Evolutionary conservation across 1,284 basidiomycete genomes (phyloP).

Genomic region (Grifola frondosa): DNA sequence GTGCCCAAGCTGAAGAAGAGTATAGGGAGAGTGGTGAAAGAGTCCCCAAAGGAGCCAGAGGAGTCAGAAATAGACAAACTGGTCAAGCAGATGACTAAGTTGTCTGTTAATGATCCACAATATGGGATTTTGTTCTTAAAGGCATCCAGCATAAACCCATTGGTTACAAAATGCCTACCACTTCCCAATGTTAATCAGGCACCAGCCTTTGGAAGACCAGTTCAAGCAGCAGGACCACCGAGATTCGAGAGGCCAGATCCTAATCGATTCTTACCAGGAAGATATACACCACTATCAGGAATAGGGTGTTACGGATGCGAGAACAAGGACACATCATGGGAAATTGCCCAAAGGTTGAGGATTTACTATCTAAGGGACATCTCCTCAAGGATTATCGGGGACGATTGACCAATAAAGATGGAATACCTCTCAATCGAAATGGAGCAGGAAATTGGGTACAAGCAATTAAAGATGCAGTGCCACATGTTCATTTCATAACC

Average conservation of each 20-base stretch:
- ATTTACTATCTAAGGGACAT: neutral
- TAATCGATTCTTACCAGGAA: neutral
- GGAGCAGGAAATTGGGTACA: slow-evolving; percentile 1
- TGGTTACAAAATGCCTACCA: neutral
- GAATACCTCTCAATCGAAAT: neutral
- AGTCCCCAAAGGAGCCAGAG: neutral
- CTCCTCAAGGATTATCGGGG: slow-evolving; percentile 1
- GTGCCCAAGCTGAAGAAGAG: neutral
- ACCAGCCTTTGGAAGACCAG: neutral
- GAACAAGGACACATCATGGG: slow-evolving; percentile 1
- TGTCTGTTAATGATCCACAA: slow-evolving; percentile 2
- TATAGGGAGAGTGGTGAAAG: neutral
- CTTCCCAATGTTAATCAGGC: neutral
- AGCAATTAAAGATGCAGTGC: neutral
- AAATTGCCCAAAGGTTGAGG: neutral
- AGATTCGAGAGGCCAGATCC: neutral
- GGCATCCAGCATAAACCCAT: neutral
- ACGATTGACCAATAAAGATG: neutral
- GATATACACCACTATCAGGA: neutral
- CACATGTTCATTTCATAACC: neutral
- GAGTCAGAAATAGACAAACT: neutral
- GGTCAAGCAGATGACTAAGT: slow-evolving; percentile 1
- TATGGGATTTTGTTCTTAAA: slow-evolving; percentile 2
- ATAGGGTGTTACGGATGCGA: slow-evolving; percentile 2
- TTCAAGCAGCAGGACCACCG: neutral